phyloP scores from a whole-genome alignment of 352 stramenopile genomes.

The Globisporangium alternatum region DNA sequence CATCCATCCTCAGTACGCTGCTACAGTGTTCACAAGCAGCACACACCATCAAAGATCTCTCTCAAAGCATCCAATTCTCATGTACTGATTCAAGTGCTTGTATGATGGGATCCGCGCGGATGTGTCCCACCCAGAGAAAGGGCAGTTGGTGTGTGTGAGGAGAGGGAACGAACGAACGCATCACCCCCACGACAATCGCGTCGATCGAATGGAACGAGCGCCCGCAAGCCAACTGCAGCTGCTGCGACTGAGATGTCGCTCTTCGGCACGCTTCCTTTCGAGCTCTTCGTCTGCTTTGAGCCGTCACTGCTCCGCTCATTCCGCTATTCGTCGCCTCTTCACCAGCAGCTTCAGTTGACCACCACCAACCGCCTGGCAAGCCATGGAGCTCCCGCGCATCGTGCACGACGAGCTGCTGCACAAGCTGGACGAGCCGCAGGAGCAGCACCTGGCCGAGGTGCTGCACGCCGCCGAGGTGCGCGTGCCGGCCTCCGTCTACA shows the following conservation, averaged over 20 bases:
- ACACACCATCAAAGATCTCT: too few species aligned
- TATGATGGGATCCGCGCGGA: not conserved
- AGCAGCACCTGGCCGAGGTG: constrained; percentile 27
- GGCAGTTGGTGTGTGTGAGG: not conserved
- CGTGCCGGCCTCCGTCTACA: constrained; percentile 8
- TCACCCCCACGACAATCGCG: too few species aligned
- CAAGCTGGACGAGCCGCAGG: constrained; percentile 40
- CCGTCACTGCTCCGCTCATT: not conserved
- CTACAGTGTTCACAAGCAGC: too few species aligned
- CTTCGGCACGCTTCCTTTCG: too few species aligned
- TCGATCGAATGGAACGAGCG: not conserved
- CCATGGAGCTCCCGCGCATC: constrained; percentile 51
- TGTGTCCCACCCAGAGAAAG: not conserved
- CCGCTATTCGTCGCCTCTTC: not conserved
- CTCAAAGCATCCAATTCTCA: not conserved
- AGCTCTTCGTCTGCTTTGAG: not conserved
- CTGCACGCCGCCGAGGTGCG: constrained; percentile 15
- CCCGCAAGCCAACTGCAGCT: too few species aligned
- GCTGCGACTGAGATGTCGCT: not conserved
- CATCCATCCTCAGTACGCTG: too few species aligned
- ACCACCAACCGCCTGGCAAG: constrained; percentile 23
- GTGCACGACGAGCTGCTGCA: constrained; percentile 53
- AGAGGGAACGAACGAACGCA: too few species aligned
- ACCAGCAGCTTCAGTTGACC: not conserved
- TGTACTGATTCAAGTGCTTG: not conserved